Conservation (phyloP, 345 rosid species). For the Punica granatum region DNA sequence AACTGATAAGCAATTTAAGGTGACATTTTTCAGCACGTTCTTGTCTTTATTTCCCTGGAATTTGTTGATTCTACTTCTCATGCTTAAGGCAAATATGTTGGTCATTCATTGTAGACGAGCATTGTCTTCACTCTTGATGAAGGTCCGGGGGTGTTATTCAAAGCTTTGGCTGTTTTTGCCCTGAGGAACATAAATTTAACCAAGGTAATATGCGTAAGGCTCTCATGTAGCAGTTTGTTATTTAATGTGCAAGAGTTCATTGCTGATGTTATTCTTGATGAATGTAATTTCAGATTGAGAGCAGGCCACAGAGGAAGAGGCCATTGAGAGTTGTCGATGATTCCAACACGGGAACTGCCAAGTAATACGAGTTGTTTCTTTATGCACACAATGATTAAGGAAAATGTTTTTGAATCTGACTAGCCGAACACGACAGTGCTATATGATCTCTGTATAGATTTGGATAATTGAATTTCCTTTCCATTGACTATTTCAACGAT, state of each 20-base stretch:
- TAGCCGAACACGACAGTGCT: too few species aligned
- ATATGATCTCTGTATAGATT: background rate
- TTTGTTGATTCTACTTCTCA: background rate
- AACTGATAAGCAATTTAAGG: conserved; percentile 32
- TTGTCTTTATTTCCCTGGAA: background rate
- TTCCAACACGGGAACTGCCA: conserved; percentile 42
- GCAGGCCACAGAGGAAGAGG: conserved; percentile 46
- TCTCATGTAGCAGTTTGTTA: background rate
- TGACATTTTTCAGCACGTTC: background rate
- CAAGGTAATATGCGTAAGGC: conserved; percentile 25
- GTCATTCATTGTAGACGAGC: conserved; percentile 32
- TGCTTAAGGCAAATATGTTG: background rate
- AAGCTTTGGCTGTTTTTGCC: conserved; percentile 53
- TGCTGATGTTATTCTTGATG: background rate
- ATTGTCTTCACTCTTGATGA: conserved; percentile 45
- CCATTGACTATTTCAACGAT: conserved; percentile 4
- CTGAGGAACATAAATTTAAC: conserved; percentile 40
- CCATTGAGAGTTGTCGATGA: conserved; percentile 48
- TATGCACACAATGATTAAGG: background rate
- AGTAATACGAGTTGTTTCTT: conserved; percentile 21
- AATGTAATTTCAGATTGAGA: conserved; percentile 31
- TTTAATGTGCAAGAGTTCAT: background rate
- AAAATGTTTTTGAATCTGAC: background rate
- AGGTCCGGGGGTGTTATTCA: conserved; percentile 48
- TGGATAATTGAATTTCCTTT: background rate